Evolutionary conservation across 2,329 filamentous ascomycete species (phyloP).

Genomic region (Fusarium ramigenum): DNA sequence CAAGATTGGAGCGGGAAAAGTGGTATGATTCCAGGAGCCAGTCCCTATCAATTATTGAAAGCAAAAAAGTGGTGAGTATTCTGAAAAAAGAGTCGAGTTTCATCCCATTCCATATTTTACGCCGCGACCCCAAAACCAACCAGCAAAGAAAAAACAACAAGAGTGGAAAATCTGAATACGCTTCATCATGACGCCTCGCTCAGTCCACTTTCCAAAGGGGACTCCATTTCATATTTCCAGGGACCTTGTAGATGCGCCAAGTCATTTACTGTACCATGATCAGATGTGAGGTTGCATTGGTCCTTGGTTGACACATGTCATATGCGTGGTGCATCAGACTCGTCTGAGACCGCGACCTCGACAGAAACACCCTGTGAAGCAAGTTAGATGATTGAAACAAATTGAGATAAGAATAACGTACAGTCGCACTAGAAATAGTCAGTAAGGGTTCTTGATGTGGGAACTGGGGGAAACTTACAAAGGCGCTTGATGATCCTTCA

Average conservation of each 20-base stretch:
- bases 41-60: background rate
- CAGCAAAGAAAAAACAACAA: background rate
- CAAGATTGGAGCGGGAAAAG: background rate
- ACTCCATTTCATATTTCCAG: constrained; percentile 14
- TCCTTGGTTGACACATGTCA: constrained; percentile 1
- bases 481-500: constrained; percentile 76
- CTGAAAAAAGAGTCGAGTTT: constrained; percentile 34
- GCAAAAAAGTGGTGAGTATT: constrained; percentile 21
- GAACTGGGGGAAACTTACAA: constrained; percentile 51
- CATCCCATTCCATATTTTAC: background rate
- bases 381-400: constrained; percentile 10
- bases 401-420: constrained; percentile 42
- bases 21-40: constrained; percentile 5
- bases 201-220: background rate
- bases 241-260: constrained; percentile 4
- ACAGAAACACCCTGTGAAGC: constrained; percentile 46
- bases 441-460: constrained; percentile 32
- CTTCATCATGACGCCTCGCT: constrained; percentile 17
- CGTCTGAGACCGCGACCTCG: constrained; percentile 48
- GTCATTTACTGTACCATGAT: constrained; percentile 10
- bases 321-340: constrained; percentile 5
- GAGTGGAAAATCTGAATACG: background rate
- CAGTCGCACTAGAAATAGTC: constrained; percentile 57
- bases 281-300: constrained; percentile 11
- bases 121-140: constrained; percentile 23